A percentile compares a stretch with the other conserved stretches of the same genome.
Evolutionary conservation across 2,329 filamentous ascomycete genomes (phyloP).

Genomic region (Ophiocordyceps robertsii): DNA sequence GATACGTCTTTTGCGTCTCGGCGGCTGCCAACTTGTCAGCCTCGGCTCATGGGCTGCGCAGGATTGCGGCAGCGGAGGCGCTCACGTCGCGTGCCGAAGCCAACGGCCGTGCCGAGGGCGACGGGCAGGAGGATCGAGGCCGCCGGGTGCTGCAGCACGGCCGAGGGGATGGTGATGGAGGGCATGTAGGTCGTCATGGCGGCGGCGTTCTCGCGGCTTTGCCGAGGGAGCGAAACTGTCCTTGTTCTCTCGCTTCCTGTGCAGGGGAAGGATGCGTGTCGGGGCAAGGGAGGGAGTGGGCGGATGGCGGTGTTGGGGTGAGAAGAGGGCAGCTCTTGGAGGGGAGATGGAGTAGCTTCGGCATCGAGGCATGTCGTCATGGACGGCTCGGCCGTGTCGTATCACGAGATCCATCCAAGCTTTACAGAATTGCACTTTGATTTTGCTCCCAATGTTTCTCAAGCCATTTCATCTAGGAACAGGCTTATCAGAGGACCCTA

Average conservation of each 20-base stretch:
- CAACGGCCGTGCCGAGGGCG: slow-evolving; percentile 57
- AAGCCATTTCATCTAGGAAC: too few species aligned
- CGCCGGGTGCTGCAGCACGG: slow-evolving; percentile 59
- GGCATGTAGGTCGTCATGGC: slow-evolving; percentile 70
- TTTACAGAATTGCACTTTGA: too few species aligned
- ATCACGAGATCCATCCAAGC: too few species aligned
- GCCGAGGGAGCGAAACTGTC: neutral
- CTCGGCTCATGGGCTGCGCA: neutral
- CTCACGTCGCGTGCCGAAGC: slow-evolving; percentile 54
- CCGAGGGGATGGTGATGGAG: slow-evolving; percentile 59
- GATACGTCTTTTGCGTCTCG: slow-evolving; percentile 48
- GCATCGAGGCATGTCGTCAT: neutral
- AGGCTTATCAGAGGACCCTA: too few species aligned
- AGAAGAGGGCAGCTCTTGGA: neutral
- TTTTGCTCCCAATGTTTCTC: too few species aligned
- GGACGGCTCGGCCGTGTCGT: neutral
- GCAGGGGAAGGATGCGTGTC: neutral
- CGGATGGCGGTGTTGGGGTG: neutral
- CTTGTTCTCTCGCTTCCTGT: neutral
- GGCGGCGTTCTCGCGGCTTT: too few species aligned
- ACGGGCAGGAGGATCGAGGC: slow-evolving; percentile 66
- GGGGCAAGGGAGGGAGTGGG: neutral
- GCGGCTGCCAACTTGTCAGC: slow-evolving; percentile 24
- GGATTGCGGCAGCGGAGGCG: neutral
- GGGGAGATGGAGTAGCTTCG: neutral